A percentile compares a stretch with the other conserved stretches of the same genome.
phyloP scores from a whole-genome alignment of 2,329 filamentous ascomycete genomes.

The Pseudogymnoascus sp. region DNA sequence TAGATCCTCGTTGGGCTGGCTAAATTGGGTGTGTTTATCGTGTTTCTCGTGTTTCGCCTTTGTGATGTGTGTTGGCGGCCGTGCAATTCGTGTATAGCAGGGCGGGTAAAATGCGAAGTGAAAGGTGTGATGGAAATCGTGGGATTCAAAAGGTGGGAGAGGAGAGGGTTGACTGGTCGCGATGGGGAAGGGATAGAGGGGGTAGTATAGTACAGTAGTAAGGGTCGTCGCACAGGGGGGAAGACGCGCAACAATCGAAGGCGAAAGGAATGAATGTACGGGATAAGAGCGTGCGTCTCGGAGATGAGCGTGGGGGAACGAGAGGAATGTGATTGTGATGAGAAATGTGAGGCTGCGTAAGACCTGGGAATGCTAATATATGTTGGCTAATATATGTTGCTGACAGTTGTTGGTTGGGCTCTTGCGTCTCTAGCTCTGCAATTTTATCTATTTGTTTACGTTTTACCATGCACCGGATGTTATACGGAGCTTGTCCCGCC shows the following conservation, averaged over 20 bases:
- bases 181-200: neutral
- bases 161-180: neutral
- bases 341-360: neutral
- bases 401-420: neutral
- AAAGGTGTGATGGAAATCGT: neutral
- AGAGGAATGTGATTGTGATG: neutral
- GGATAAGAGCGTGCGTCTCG: neutral
- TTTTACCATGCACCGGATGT: neutral
- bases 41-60: neutral
- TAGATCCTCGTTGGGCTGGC: neutral
- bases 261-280: neutral
- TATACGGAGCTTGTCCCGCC: neutral
- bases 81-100: neutral
- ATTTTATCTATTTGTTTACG: conserved; percentile 4
- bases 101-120: neutral
- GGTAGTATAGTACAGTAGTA: neutral
- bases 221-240: neutral
- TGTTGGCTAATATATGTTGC: neutral
- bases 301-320: neutral
- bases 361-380: neutral
- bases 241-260: neutral
- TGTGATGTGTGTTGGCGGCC: neutral
- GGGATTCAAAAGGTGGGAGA: neutral
- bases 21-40: neutral
- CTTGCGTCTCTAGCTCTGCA: neutral